Conservation (phyloP, 2,329 filamentous ascomycete genomes). For the Neurospora sp. region DNA sequence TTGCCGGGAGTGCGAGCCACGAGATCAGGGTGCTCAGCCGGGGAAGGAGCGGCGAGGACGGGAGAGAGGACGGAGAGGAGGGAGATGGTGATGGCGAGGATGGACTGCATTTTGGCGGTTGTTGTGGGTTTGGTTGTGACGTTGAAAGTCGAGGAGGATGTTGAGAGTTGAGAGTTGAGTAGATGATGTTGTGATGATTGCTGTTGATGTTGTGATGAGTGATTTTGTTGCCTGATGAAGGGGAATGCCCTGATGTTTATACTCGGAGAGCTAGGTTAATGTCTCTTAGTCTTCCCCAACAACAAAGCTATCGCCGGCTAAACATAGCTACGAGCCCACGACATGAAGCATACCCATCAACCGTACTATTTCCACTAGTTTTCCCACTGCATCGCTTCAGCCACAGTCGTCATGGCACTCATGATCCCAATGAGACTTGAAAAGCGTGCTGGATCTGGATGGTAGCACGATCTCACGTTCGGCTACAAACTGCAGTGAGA, state of each 20-base stretch:
- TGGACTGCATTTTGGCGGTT: constrained; percentile 1
- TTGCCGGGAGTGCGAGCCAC: background rate
- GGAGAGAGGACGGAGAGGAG: background rate
- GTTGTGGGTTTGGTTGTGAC: background rate
- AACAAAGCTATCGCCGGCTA: background rate
- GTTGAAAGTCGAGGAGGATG: background rate
- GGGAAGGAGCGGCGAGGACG: background rate
- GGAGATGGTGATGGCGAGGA: background rate
- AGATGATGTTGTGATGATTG: background rate
- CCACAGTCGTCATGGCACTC: background rate
- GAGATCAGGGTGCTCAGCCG: background rate
- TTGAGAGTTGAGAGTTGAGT: background rate
- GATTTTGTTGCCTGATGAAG: too few relatives aligned
- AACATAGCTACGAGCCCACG: background rate
- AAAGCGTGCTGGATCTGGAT: background rate
- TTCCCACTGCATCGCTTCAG: background rate
- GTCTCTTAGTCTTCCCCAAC: background rate
- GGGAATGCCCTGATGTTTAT: background rate
- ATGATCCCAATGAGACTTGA: background rate
- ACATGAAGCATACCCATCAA: background rate
- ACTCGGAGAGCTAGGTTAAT: background rate
- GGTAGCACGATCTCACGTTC: background rate
- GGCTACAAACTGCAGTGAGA: background rate
- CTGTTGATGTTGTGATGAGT: background rate
- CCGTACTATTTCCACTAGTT: background rate